Conservation (phyloP, 148 eudicot species). For the Bassia scoparia region DNA sequence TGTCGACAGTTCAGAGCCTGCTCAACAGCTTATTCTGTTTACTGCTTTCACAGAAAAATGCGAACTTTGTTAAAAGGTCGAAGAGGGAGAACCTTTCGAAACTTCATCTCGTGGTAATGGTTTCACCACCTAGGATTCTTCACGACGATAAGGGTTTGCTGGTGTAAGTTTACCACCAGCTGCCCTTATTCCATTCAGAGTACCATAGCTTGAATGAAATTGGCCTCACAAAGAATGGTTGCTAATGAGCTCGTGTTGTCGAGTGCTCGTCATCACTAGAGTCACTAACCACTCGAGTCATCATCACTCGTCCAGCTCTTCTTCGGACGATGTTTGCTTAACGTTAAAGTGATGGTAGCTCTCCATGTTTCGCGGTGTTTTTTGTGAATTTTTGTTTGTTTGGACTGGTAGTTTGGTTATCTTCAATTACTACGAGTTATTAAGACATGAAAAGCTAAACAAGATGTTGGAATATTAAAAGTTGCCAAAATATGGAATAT, state of each 20-base stretch:
- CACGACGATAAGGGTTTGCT: conserved; percentile 19
- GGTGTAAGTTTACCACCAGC: background rate
- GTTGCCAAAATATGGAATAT: no score
- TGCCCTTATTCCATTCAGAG: no score
- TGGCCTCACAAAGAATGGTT: background rate
- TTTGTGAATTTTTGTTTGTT: no score
- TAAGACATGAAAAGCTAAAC: no score
- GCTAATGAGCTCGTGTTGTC: background rate
- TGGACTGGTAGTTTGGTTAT: no score
- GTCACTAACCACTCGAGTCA: background rate
- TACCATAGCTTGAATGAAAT: no score
- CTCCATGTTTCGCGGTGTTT: no score
- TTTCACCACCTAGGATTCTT: background rate
- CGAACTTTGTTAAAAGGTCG: background rate
- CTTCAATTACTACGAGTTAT: no score
- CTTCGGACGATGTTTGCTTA: no score
- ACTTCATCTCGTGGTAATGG: background rate
- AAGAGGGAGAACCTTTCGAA: background rate
- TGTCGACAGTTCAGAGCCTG: background rate
- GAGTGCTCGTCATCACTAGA: background rate
- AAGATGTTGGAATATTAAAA: no score
- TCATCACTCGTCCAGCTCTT: no score
- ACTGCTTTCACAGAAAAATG: background rate
- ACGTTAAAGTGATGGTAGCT: no score
- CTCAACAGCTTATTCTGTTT: background rate